Percentiles rank a stretch among this genome's conserved stretches.
phyloP scores from a whole-genome alignment of 345 rosid species.

The Turnera subulata region DNA sequence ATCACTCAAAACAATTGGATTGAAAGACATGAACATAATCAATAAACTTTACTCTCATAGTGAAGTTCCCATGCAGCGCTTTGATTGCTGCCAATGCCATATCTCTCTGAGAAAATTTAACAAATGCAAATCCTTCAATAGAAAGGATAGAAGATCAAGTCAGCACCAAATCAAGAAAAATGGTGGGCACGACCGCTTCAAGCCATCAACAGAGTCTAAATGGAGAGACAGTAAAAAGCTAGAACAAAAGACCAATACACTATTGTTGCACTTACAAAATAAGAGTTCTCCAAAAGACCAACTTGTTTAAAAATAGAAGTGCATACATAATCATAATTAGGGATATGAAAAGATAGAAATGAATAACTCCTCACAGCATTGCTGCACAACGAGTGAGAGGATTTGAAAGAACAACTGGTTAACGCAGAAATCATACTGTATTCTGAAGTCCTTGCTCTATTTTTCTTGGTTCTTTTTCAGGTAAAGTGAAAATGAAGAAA shows the following conservation, averaged over 20 bases:
- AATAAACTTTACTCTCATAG: slow-evolving; percentile 55
- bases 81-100: slow-evolving; percentile 86
- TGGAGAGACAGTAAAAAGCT: too few relatives aligned
- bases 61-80: slow-evolving; percentile 66
- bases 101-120: slow-evolving; percentile 62
- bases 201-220: background rate
- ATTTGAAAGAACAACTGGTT: too few relatives aligned
- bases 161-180: slow-evolving; percentile 23
- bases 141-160: slow-evolving; percentile 17
- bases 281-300: too few relatives aligned
- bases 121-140: slow-evolving; percentile 74
- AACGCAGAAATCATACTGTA: background rate
- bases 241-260: too few relatives aligned
- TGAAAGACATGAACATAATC: slow-evolving; percentile 1
- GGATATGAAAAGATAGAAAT: too few relatives aligned
- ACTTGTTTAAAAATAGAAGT: too few relatives aligned
- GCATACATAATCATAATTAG: too few relatives aligned
- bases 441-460: background rate
- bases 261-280: too few relatives aligned
- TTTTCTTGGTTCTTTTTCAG: background rate
- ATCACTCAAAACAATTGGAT: slow-evolving; percentile 15
- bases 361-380: too few relatives aligned
- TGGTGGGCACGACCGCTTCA: too few relatives aligned
- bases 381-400: too few relatives aligned
- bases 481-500: background rate